Base-by-base conservation (phyloP, 2,329 filamentous ascomycete genomes). In the Rhinocladiella similis region DNA sequence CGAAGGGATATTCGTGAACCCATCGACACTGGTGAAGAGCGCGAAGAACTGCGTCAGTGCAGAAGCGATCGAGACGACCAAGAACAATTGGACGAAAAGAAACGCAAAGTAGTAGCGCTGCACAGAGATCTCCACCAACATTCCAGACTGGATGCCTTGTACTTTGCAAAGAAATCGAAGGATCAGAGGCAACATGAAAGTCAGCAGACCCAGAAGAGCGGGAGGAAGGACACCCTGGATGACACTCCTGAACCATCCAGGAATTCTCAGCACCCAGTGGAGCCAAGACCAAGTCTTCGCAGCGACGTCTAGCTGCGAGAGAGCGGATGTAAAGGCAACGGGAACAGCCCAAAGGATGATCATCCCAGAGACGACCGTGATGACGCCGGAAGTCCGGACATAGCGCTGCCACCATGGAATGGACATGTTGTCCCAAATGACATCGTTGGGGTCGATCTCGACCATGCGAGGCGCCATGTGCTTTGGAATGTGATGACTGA, bases 371-470 rank as follows among this genome's bases (percentile, higher is more conserved):
- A 96, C 86, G 20, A 88, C 65, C 6, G 76, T 72, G 27, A 90
- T 75, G 10, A 93, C 87, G 7, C 87, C 70, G 35, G 77, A 81
- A 1, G 85, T 86, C 25, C 91, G 84, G 27, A 91, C 67, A 80
- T 93, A 96, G 54, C 87, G 83, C 61, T 93, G 87, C 91, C 92
- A 97, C 93, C 94, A 97, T 53, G 83, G 85, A 65, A 97, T 88
- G 0, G 91, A 92, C 87, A 99, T 93, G 69, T 99, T 99, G 63
- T 95, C 90, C 94, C 94, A 99, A 39, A 95, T 82, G 7, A 99
- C 91, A 69, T 97, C 92, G 42, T 87, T 87, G 0, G 94, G 94
- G 5, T 91, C 91, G 46, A 99, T 91, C 69, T 99, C 94, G n/a
- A 96, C 89, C 39, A 90, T 83, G 25, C 94, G 85, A 0, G 94